Evolutionary conservation across 2,329 filamentous ascomycete species (phyloP).

Genomic region (Reticulascus tulasneorum): DNA sequence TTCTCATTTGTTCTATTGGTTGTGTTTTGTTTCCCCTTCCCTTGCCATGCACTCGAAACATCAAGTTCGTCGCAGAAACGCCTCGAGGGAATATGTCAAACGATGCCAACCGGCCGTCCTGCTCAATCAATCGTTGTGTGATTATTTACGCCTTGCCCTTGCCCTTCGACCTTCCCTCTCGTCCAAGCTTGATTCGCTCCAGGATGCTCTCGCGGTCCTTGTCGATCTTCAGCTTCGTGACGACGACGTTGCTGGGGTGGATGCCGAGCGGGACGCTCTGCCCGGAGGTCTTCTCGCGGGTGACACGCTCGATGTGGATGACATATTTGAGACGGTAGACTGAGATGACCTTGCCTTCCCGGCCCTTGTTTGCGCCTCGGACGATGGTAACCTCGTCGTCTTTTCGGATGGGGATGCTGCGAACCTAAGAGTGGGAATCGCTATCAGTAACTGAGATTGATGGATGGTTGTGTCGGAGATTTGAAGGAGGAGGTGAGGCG

Average conservation of each 20-base stretch:
- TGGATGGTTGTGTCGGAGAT: neutral
- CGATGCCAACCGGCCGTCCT: no score
- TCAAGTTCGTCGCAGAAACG: constrained; percentile 5
- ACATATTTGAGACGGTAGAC: constrained; percentile 99
- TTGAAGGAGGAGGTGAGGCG: neutral
- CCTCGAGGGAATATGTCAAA: constrained; percentile 3
- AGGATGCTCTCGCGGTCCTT: constrained; percentile 89
- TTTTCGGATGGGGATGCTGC: constrained; percentile 95
- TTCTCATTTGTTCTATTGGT: constrained; percentile 37
- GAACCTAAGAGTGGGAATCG: constrained; percentile 55
- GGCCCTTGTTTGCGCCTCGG: constrained; percentile 92
- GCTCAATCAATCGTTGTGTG: no score
- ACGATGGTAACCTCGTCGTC: constrained; percentile 93
- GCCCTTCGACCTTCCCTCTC: constrained; percentile 70
- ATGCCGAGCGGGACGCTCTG: constrained; percentile 93
- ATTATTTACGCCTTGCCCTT: constrained; percentile 57
- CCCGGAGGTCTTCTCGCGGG: constrained; percentile 95
- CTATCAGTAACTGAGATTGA: neutral
- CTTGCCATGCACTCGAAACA: constrained; percentile 3
- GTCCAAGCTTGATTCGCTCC: constrained; percentile 77
- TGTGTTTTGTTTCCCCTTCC: constrained; percentile 18
- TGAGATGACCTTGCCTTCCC: constrained; percentile 95
- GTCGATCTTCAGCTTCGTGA: constrained; percentile 98
- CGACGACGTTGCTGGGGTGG: constrained; percentile 93
- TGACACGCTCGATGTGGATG: constrained; percentile 94